phyloP scores from a whole-genome alignment of 192 early-diverging fungal species.

The Dimargaris cristalligena region DNA sequence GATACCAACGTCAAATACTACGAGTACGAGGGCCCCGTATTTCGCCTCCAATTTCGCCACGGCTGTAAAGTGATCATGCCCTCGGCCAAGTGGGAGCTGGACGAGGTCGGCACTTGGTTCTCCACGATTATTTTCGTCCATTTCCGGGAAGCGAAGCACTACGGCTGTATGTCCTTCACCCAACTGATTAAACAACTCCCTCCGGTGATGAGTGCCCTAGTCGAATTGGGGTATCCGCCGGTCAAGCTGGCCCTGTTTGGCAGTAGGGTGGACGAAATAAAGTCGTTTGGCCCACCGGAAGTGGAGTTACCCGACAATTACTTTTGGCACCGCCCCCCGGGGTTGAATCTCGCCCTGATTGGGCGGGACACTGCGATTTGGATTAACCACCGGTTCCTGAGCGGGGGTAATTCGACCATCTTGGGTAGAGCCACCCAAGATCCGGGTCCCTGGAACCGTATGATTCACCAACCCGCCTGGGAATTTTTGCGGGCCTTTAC shows the following conservation, averaged over 20 bases:
- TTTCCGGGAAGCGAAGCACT: neutral
- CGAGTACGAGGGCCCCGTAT: neutral
- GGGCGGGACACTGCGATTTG: constrained; percentile 1
- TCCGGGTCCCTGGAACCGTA: constrained; percentile 1
- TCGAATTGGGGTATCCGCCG: neutral
- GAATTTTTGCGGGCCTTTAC: constrained; percentile 6
- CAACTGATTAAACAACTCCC: neutral
- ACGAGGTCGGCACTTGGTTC: neutral
- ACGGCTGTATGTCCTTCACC: neutral
- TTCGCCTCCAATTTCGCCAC: neutral
- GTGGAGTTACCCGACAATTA: neutral
- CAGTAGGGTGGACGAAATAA: neutral
- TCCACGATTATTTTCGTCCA: constrained; percentile 1
- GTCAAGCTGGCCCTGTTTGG: neutral
- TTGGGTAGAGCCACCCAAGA: neutral
- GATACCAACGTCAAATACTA: neutral
- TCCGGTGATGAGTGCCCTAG: neutral
- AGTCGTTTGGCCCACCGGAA: neutral
- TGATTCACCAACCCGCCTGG: constrained; percentile 7
- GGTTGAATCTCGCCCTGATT: neutral
- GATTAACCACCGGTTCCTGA: constrained; percentile 1
- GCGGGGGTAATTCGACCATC: neutral
- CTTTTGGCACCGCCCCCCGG: constrained; percentile 2
- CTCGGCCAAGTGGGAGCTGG: neutral
- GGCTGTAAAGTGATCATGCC: constrained; percentile 7